Evolutionary conservation across 495 filamentous ascomycete genomes (phyloP).

Genomic region (Xylaria bambusicola): DNA sequence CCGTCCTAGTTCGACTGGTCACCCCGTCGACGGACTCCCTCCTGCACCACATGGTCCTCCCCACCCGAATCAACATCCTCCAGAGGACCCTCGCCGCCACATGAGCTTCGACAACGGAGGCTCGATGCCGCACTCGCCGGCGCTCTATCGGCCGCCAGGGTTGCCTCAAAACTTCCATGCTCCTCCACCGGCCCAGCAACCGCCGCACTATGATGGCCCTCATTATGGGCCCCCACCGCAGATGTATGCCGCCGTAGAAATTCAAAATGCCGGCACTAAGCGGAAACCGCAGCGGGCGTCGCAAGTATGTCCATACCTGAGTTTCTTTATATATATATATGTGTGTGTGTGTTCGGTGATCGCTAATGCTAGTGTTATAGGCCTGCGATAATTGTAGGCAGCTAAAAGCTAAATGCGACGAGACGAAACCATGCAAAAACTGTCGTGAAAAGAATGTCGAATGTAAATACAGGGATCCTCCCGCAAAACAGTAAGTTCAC

Average conservation of each 20-base stretch:
- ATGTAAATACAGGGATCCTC: conserved; percentile 67
- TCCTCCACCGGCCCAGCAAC: conserved; percentile 41
- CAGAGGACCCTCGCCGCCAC: conserved; percentile 46
- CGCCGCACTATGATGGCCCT: conserved; percentile 44
- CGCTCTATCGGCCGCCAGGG: conserved; percentile 41
- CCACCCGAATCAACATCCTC: conserved; percentile 30
- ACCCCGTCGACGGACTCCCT: conserved; percentile 39
- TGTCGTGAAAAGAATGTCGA: conserved; percentile 59
- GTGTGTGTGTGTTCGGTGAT: background rate
- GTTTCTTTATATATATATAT: background rate
- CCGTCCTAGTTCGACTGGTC: conserved; percentile 47
- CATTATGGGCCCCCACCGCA: conserved; percentile 37
- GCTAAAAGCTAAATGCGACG: conserved; percentile 73
- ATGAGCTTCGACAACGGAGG: conserved; percentile 48
- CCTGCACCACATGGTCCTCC: conserved; percentile 38
- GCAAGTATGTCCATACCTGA: conserved; percentile 38
- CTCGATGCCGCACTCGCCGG: conserved; percentile 41
- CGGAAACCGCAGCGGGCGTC: conserved; percentile 55
- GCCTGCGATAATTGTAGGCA: conserved; percentile 69
- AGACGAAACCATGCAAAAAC: conserved; percentile 61
- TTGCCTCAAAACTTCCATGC: conserved; percentile 45
- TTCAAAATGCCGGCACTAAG: conserved; percentile 45
- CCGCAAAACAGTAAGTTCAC: conserved; percentile 62
- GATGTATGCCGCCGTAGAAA: conserved; percentile 46
- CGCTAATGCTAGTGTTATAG: conserved; percentile 41